A percentile compares a stretch with the other conserved stretches of the same genome.
Evolutionary conservation across 2,329 filamentous ascomycete species (phyloP).

Genomic region (Cadophora malorum): DNA sequence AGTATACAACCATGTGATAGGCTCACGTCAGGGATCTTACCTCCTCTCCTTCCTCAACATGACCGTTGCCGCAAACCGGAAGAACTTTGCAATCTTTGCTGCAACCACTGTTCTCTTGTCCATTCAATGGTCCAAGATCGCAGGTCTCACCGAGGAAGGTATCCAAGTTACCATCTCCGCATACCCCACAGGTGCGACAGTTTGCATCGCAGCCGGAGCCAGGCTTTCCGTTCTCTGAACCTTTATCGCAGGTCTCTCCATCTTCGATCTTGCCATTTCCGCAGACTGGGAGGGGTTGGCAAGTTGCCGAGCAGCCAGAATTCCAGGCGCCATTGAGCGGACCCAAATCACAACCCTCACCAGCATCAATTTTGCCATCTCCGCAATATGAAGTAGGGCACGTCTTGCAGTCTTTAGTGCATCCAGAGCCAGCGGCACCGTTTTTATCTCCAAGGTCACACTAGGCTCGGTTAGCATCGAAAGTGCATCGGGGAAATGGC

Average conservation of each 20-base stretch:
- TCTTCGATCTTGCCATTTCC: slow-evolving; percentile 11
- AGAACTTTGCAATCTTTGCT: not conserved
- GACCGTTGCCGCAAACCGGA: slow-evolving; percentile 10
- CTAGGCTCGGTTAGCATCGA: not conserved
- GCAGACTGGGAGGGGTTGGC: not conserved
- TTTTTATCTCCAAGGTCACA: slow-evolving; percentile 20
- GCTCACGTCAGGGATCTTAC: not conserved
- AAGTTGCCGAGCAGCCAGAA: slow-evolving; percentile 11
- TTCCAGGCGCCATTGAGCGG: slow-evolving; percentile 4
- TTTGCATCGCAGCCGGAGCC: slow-evolving; percentile 19
- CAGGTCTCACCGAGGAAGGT: slow-evolving; percentile 13
- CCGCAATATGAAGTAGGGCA: slow-evolving; percentile 4
- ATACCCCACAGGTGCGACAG: slow-evolving; percentile 12
- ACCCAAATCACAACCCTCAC: slow-evolving; percentile 12
- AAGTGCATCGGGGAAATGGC: too few species aligned
- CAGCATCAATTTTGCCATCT: slow-evolving; percentile 14
- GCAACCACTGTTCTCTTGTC: not conserved
- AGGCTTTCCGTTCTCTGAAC: slow-evolving; percentile 15
- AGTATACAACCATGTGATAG: not conserved
- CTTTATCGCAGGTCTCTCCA: slow-evolving; percentile 18
- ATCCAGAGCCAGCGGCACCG: slow-evolving; percentile 13
- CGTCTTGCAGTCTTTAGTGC: slow-evolving; percentile 12
- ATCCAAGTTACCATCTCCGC: slow-evolving; percentile 18
- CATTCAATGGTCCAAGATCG: not conserved
- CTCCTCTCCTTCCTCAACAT: slow-evolving; percentile 15